phyloP scores from a whole-genome alignment of 2,329 filamentous ascomycete species.

The Rasamsonia emersonii region DNA sequence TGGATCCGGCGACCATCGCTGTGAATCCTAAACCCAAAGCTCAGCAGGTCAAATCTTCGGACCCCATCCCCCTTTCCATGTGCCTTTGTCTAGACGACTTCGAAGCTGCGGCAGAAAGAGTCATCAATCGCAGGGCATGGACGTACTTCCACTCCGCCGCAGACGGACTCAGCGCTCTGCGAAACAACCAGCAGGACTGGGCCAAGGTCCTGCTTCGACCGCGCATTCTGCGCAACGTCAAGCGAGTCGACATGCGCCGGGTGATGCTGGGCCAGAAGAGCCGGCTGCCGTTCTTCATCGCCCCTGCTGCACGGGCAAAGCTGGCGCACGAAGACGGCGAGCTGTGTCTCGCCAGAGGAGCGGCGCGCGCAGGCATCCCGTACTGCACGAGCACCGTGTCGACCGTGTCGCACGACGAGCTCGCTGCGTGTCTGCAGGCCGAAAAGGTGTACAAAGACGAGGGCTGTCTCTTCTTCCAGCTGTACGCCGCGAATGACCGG shows the following conservation, averaged over 20 bases:
- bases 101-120: slow-evolving; percentile 21
- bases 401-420: slow-evolving; percentile 30
- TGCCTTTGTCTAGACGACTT: slow-evolving; percentile 30
- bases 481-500: slow-evolving; percentile 27
- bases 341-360: slow-evolving; percentile 30
- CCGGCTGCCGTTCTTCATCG: slow-evolving; percentile 32
- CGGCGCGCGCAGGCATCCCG: slow-evolving; percentile 24
- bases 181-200: slow-evolving; percentile 34
- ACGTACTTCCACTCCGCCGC: slow-evolving; percentile 41
- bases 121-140: slow-evolving; percentile 21
- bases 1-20: not conserved
- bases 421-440: slow-evolving; percentile 9
- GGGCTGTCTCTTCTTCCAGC: slow-evolving; percentile 22
- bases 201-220: slow-evolving; percentile 39
- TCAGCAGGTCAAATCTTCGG: not conserved
- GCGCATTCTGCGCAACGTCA: slow-evolving; percentile 35
- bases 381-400: slow-evolving; percentile 30
- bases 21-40: slow-evolving; percentile 11
- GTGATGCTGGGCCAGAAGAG: slow-evolving; percentile 21
- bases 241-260: slow-evolving; percentile 25
- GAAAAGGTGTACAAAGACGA: slow-evolving; percentile 10
- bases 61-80: slow-evolving; percentile 19
- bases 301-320: slow-evolving; percentile 33
- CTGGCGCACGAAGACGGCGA: slow-evolving; percentile 37
- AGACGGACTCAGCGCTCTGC: slow-evolving; percentile 39